A percentile compares a stretch with the other conserved stretches of the same genome.
Evolutionary conservation across 495 filamentous ascomycete genomes (phyloP).

Genomic region (Stereocaulon alpinum): DNA sequence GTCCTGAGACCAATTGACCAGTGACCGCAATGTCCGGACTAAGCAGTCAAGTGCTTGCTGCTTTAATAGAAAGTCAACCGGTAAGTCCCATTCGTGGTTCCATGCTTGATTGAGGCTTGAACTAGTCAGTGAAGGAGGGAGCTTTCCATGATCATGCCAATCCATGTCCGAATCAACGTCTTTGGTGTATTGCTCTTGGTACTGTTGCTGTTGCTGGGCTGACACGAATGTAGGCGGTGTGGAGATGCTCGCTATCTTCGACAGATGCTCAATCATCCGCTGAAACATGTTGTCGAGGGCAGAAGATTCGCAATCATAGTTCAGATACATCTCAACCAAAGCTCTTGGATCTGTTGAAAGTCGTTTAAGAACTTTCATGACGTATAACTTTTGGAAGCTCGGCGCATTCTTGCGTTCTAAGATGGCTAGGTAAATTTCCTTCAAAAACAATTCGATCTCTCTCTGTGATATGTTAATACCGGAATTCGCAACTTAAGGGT

Average conservation of each 20-base stretch:
- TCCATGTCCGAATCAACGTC: conserved; percentile 46
- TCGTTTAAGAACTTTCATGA: conserved; percentile 75
- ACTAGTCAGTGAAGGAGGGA: conserved; percentile 77
- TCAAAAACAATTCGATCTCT: conserved; percentile 95
- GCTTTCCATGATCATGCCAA: conserved; percentile 72
- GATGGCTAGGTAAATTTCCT: conserved; percentile 93
- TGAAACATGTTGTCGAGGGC: conserved; percentile 97
- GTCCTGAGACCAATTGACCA: conserved; percentile 87
- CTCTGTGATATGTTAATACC: conserved; percentile 45
- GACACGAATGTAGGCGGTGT: conserved; percentile 64
- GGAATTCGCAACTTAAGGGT: neutral
- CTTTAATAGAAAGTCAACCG: conserved; percentile 80
- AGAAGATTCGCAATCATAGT: conserved; percentile 93
- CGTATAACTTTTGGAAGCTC: conserved; percentile 80
- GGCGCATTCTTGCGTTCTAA: conserved; percentile 81
- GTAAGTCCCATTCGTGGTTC: conserved; percentile 55
- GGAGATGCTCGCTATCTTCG: conserved; percentile 76
- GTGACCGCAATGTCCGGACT: conserved; percentile 74
- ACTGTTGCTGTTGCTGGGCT: conserved; percentile 68
- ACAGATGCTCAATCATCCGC: conserved; percentile 82
- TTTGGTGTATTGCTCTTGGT: conserved; percentile 64
- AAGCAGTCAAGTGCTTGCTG: conserved; percentile 77
- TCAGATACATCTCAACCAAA: conserved; percentile 91
- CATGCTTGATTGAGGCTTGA: conserved; percentile 49
- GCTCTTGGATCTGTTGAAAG: conserved; percentile 77